phyloP scores from a whole-genome alignment of 305 asterid genomes.

The Solanum chacoense region DNA sequence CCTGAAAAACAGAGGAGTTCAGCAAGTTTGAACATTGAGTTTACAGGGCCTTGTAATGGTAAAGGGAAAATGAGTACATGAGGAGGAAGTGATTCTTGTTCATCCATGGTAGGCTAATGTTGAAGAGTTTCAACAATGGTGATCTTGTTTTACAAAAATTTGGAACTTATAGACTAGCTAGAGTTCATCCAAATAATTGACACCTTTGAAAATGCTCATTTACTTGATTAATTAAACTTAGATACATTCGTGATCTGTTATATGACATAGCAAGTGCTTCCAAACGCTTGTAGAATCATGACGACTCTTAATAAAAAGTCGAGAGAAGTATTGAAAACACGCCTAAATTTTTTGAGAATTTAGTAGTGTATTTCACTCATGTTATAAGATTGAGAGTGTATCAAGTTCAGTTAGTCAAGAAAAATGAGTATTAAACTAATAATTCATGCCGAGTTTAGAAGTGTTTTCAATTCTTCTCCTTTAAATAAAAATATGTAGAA shows the following conservation, averaged over 20 bases:
- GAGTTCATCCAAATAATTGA: too few species aligned
- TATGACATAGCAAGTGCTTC: too few species aligned
- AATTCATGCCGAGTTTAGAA: accelerated
- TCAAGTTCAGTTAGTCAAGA: background rate
- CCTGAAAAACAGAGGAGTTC: constrained; percentile 35
- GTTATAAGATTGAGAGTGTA: too few species aligned
- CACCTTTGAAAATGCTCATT: too few species aligned
- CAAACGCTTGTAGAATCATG: background rate
- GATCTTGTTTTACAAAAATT: background rate
- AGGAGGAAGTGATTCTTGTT: constrained; percentile 9
- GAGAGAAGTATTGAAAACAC: too few species aligned
- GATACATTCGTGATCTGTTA: too few species aligned
- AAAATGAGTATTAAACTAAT: too few species aligned
- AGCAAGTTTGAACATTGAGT: constrained; percentile 53
- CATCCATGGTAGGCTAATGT: background rate
- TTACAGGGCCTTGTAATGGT: constrained; percentile 61
- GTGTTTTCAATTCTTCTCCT: background rate
- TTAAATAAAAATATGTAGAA: too few species aligned
- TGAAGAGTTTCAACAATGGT: background rate
- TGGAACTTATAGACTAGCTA: too few species aligned
- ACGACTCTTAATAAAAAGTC: background rate
- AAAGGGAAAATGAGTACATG: constrained; percentile 47
- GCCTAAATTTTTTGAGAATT: background rate
- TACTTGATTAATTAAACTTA: too few species aligned
- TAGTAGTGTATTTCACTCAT: accelerated